phyloP scores from a whole-genome alignment of 2,329 filamentous ascomycete species.

The Sporothrix pallida region DNA sequence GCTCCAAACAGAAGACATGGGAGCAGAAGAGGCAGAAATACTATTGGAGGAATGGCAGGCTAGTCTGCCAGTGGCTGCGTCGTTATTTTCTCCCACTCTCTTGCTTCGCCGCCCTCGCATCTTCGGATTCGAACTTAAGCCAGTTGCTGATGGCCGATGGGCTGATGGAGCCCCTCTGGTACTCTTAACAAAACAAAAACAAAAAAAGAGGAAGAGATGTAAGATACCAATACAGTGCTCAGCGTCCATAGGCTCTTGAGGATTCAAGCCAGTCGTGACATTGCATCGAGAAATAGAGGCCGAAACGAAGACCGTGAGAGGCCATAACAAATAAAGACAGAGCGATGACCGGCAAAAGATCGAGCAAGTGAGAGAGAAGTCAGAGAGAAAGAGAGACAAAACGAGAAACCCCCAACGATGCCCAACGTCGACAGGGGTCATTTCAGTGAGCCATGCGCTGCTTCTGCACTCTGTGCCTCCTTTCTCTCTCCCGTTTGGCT shows the following conservation, averaged over 20 bases:
- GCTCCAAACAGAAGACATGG: background rate
- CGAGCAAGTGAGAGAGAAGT: slow-evolving; percentile 19
- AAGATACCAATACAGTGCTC: background rate
- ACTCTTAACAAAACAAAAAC: background rate
- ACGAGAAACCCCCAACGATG: background rate
- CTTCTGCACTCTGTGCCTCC: background rate
- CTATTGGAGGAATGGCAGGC: background rate
- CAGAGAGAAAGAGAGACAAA: background rate
- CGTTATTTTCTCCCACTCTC: background rate
- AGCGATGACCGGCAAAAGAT: background rate
- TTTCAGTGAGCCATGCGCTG: slow-evolving; percentile 12
- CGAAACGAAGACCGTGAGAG: background rate
- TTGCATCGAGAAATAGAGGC: background rate
- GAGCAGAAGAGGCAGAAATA: no score
- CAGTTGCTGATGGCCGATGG: slow-evolving; percentile 11
- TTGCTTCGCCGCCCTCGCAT: background rate
- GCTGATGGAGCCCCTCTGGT: slow-evolving; percentile 3
- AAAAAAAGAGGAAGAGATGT: no score
- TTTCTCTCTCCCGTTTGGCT: slow-evolving; percentile 23
- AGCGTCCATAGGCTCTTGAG: no score
- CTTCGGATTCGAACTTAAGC: slow-evolving; percentile 1
- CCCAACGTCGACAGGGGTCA: slow-evolving; percentile 24
- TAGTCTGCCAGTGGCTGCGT: slow-evolving; percentile 6
- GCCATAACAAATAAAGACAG: background rate
- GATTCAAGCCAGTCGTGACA: background rate